Evolutionary conservation across 345 rosid species (phyloP).

Genomic region (Corchorus capsularis): DNA sequence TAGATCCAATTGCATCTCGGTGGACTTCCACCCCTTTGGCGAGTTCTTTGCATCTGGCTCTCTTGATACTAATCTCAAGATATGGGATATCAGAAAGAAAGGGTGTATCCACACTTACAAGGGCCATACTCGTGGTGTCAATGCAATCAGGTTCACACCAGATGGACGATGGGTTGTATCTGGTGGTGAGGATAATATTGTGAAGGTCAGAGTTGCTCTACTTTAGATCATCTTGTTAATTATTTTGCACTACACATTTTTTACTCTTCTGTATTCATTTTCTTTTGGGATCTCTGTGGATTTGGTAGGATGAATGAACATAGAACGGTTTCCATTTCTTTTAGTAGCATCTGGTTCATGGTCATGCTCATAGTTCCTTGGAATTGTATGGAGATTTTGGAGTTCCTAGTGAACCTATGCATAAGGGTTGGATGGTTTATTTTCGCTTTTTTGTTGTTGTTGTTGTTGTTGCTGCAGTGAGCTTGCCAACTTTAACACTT

Average conservation of each 20-base stretch:
- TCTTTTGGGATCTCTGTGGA: background rate
- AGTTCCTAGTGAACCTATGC: background rate
- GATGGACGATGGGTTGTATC: constrained; percentile 99
- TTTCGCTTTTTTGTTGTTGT: no score
- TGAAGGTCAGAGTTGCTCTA: constrained; percentile 61
- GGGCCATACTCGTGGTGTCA: constrained; percentile 98
- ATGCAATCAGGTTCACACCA: constrained; percentile 94
- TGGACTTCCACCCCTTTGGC: constrained; percentile 98
- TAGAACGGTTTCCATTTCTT: background rate
- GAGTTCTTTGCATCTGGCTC: constrained; percentile 99
- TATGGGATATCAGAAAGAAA: constrained; percentile 98
- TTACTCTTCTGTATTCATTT: background rate
- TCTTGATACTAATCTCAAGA: constrained; percentile 94
- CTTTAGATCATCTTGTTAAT: constrained; percentile 14
- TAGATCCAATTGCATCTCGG: constrained; percentile 93
- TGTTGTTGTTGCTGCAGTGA: background rate
- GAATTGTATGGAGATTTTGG: constrained; percentile 2
- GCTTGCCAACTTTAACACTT: background rate
- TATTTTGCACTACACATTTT: background rate
- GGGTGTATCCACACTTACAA: constrained; percentile 98
- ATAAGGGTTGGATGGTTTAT: background rate
- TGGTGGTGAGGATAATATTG: constrained; percentile 95
- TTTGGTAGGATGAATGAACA: background rate
- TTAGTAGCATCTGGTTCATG: constrained; percentile 14
- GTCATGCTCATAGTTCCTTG: background rate